These are phyloP conservation scores for Cutaneotrichosporon sp. DNA, from an alignment of 1,284 basidiomycete species.

Conservation along the genomic window DNA sequence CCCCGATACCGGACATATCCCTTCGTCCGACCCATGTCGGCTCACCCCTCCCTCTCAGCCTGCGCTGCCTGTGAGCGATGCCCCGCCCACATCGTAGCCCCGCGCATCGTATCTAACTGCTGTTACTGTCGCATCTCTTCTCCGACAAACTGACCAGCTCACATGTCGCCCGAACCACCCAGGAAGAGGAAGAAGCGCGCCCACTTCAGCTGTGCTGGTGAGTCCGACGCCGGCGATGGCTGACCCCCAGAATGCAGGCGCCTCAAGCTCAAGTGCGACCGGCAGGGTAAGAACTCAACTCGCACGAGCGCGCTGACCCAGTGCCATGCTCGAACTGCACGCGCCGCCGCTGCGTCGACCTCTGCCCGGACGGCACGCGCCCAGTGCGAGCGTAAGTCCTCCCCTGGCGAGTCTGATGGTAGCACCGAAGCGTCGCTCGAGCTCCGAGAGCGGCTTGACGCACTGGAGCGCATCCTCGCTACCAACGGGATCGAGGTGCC, in stretches of 20 bases:
- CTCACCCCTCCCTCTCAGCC: not conserved
- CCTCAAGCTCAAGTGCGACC: slow-evolving; percentile 35
- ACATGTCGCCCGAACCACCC: slow-evolving; percentile 2
- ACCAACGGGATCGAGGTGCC: slow-evolving; percentile 25
- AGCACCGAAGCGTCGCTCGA: slow-evolving; percentile 19
- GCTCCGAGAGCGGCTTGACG: slow-evolving; percentile 26
- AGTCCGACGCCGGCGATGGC: not conserved
- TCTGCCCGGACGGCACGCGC: slow-evolving; percentile 37
- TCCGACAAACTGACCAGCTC: not conserved
- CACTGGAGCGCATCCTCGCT: slow-evolving; percentile 27
- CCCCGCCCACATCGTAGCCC: not conserved
- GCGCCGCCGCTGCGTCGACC: slow-evolving; percentile 29
- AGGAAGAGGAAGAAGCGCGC: slow-evolving; percentile 14
- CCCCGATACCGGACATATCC: slow-evolving; percentile 6
- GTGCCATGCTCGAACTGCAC: slow-evolving; percentile 38
- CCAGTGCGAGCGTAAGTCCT: slow-evolving; percentile 24
- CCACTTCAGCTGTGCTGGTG: slow-evolving; percentile 14
- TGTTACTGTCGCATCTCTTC: not conserved
- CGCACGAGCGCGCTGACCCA: slow-evolving; percentile 2
- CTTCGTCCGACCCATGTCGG: too few species aligned
- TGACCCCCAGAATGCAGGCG: slow-evolving; percentile 30
- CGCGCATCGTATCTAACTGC: slow-evolving; percentile 6
- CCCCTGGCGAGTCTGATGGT: not conserved
- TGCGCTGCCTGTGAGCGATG: too few species aligned
- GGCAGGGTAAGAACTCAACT: slow-evolving; percentile 19